These are phyloP conservation scores for Pseudopithomyces maydicus DNA, from an alignment of 2,329 filamentous ascomycete genomes.

Conservation along the genomic window DNA sequence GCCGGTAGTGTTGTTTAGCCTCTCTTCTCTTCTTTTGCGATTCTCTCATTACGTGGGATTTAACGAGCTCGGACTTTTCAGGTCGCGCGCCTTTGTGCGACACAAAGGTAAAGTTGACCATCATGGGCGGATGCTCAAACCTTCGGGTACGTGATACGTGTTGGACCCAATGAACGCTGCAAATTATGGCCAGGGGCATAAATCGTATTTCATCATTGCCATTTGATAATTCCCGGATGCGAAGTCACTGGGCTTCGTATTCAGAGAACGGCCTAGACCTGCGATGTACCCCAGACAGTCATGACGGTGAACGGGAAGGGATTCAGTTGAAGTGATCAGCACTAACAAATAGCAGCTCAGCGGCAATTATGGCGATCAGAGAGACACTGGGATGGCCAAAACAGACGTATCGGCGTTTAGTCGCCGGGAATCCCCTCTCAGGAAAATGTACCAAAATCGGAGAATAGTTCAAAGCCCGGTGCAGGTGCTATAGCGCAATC, in stretches of 20 bases:
- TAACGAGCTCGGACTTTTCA: constrained; percentile 20
- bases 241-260: neutral
- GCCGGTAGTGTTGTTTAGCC: constrained; percentile 14
- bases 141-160: neutral
- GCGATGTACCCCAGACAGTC: neutral
- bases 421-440: constrained; percentile 9
- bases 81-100: constrained; percentile 24
- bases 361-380: neutral
- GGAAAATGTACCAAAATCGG: constrained; percentile 17
- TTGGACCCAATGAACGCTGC: neutral
- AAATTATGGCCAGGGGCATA: neutral
- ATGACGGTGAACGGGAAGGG: neutral
- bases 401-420: neutral
- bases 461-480: constrained; percentile 3
- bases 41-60: constrained; percentile 26
- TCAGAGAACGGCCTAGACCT: neutral
- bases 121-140: neutral
- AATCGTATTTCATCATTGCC: neutral
- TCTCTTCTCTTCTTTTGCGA: constrained; percentile 22
- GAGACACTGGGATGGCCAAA: neutral
- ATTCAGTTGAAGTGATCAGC: neutral
- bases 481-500: neutral
- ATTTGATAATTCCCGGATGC: neutral
- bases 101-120: constrained; percentile 24
- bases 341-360: neutral